Evolutionary conservation across 495 filamentous ascomycete species (phyloP), one percentile per base, ranked within the genome.

Genomic region (Aspergillus egyptiacus): DNA sequence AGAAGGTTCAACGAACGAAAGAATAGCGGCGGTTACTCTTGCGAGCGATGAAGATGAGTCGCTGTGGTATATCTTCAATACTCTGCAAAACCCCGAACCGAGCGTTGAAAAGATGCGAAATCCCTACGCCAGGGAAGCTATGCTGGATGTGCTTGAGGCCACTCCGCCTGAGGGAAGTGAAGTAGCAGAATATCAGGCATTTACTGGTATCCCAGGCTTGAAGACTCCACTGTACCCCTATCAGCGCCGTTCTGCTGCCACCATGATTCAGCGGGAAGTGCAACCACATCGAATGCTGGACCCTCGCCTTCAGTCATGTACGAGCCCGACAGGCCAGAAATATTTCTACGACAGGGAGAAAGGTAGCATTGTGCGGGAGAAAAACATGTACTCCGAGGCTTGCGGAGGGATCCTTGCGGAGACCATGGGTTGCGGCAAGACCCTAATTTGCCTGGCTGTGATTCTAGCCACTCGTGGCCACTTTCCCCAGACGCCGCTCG

Each of bases 1-100:
- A n/a, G 22, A 55, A n/a, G 39, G 43, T 15, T 10, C 33, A 27
- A 28, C 46, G 19, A 19, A 51, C 23, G 22, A 39, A 7, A 22
- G 30, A 23, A 27, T 51, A 22, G 33, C 32, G n/a, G 39, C 49
- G 18, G 23, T 57, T 22, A 31, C 39, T n/a, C 31, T 52, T 27
- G 42, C 50, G 20, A 43, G 45, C 5, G 47, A 47, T 1, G 72
- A 83, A 5, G 69, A 81, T 30, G 65, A 79, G 10, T 88, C 87
- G 0, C 65, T 96, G 0, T 86, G 90, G 55, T 81, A 87, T 49
- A 79, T 95, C 52, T 97, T 94, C 70, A 97, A 96, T 67, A 87
- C 75, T 3, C 67, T 96, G 7, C 74, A 84, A 9, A 82, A 89
- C 8, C 91, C 91, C 1, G 57, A 73, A 2, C 86, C 89, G 6